phyloP scores from a whole-genome alignment of 2,329 filamentous ascomycete genomes.

The Chaetomiaceae sp. region DNA sequence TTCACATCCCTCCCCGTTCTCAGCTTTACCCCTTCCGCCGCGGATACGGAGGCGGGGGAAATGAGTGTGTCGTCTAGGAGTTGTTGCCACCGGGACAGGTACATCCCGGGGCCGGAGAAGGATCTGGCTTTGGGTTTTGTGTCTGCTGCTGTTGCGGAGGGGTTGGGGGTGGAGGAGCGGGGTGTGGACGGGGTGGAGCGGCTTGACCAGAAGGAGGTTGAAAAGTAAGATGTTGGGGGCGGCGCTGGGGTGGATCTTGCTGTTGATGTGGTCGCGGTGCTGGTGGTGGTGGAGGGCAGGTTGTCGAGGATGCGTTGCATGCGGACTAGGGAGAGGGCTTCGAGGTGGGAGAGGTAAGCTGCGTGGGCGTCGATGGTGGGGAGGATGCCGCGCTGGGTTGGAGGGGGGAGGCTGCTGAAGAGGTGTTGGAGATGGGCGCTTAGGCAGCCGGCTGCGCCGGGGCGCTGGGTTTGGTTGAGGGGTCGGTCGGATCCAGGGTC shows the following conservation, averaged over 20 bases:
- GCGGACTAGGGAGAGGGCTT: conserved; percentile 48
- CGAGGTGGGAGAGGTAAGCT: conserved; percentile 54
- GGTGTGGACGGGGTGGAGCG: conserved; percentile 8
- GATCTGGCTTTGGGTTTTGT: neutral
- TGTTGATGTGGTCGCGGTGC: neutral
- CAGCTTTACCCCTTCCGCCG: conserved; percentile 45
- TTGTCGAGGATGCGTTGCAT: conserved; percentile 54
- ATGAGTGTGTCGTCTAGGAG: conserved; percentile 66
- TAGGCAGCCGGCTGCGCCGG: conserved; percentile 39
- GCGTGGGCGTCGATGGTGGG: conserved; percentile 56
- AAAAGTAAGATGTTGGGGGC: conserved; percentile 8
- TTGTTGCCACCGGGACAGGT: conserved; percentile 67
- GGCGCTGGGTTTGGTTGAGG: conserved; percentile 12
- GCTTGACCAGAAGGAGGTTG: conserved; percentile 10
- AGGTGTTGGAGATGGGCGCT: conserved; percentile 38
- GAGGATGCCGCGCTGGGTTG: conserved; percentile 44
- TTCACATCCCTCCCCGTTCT: conserved; percentile 52
- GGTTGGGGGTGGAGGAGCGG: neutral
- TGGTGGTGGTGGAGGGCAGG: conserved; percentile 13
- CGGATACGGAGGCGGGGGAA: conserved; percentile 53
- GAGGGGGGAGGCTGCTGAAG: conserved; percentile 43
- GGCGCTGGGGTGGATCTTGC: too few species aligned
- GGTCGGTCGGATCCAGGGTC: conserved; percentile 16
- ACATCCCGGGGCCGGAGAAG: conserved; percentile 63
- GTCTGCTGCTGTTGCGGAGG: conserved; percentile 10